A percentile compares a stretch with the other conserved stretches of the same genome.
phyloP scores from a whole-genome alignment of 306 rosid genomes.

The Cicer cuneatum region DNA sequence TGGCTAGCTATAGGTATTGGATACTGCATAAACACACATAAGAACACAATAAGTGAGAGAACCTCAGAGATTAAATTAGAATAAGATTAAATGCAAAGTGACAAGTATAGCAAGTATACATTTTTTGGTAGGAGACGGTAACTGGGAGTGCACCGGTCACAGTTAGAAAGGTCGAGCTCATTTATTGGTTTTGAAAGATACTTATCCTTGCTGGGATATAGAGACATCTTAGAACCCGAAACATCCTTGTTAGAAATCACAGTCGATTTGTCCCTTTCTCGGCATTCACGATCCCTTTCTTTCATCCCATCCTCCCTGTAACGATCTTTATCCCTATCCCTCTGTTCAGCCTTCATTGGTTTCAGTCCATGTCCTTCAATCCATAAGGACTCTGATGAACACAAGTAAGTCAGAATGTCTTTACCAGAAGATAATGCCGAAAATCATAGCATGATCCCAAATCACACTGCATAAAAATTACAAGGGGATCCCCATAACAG shows the following conservation, averaged over 20 bases:
- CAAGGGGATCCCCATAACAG: conserved; percentile 40
- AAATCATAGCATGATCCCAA: conserved; percentile 32
- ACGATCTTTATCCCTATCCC: conserved; percentile 66
- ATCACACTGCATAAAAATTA: conserved; percentile 41
- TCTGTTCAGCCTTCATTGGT: conserved; percentile 63
- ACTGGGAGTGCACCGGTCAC: conserved; percentile 97
- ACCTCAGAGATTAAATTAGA: conserved; percentile 26
- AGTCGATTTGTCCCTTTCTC: conserved; percentile 69
- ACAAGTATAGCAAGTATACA: conserved; percentile 53
- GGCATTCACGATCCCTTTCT: conserved; percentile 69
- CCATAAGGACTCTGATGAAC: conserved; percentile 75
- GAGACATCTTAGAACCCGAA: conserved; percentile 67
- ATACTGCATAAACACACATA: conserved; percentile 62
- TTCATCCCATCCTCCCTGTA: conserved; percentile 71
- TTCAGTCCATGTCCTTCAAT: conserved; percentile 66
- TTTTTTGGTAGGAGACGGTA: conserved; percentile 92
- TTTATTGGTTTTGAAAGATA: conserved; percentile 86
- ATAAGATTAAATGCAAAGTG: conserved; percentile 30
- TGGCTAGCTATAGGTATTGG: conserved; percentile 93
- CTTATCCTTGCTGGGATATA: conserved; percentile 89
- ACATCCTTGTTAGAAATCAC: conserved; percentile 65
- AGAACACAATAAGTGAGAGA: conserved; percentile 35
- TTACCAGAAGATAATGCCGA: conserved; percentile 35
- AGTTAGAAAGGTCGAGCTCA: conserved; percentile 96
- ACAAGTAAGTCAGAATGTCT: conserved; percentile 28